A percentile compares a stretch with the other conserved stretches of the same genome.
Conservation (phyloP, 139 green algal species). For the Tetradesmus lagerheimii region DNA sequence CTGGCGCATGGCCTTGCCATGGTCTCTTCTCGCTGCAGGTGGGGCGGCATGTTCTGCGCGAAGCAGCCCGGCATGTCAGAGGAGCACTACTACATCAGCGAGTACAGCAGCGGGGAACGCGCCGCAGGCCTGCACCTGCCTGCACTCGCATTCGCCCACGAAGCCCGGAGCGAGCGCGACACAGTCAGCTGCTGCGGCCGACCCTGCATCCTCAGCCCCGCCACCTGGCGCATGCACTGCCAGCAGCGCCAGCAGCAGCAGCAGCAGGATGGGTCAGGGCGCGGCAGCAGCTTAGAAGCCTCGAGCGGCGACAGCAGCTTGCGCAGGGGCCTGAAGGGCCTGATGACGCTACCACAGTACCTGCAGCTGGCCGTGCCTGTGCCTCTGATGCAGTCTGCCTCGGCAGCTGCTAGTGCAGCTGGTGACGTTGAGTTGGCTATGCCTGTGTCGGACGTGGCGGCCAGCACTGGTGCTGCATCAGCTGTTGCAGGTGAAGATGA, state of each 20-base stretch:
- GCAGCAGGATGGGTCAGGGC: not conserved
- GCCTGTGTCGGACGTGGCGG: not conserved
- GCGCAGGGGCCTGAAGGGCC: not conserved
- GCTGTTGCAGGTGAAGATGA: not conserved
- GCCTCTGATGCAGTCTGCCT: not conserved
- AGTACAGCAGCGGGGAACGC: slow-evolving; percentile 67
- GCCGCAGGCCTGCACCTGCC: slow-evolving; percentile 62
- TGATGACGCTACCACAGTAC: not conserved
- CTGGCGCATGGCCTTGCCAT: no score
- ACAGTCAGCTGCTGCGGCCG: not conserved
- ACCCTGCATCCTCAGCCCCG: not conserved
- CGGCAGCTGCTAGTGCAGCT: not conserved
- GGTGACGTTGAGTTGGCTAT: not conserved
- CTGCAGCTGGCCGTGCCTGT: not conserved
- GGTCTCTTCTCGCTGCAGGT: no score
- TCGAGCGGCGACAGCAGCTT: not conserved
- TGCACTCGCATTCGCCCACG: slow-evolving; percentile 66
- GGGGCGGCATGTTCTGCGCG: slow-evolving; percentile 90
- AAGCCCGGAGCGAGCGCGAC: slow-evolving; percentile 26
- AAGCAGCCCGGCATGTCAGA: slow-evolving; percentile 72
- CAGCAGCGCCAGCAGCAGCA: slow-evolving; percentile 12
- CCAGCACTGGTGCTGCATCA: not conserved
- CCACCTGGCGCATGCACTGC: not conserved
- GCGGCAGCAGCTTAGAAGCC: not conserved
- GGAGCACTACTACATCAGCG: slow-evolving; percentile 89